A percentile compares a stretch with the other conserved stretches of the same genome.
These are phyloP conservation scores for Phytophthora uliginosa DNA, from an alignment of 352 stramenopile genomes.

Conservation along the genomic window DNA sequence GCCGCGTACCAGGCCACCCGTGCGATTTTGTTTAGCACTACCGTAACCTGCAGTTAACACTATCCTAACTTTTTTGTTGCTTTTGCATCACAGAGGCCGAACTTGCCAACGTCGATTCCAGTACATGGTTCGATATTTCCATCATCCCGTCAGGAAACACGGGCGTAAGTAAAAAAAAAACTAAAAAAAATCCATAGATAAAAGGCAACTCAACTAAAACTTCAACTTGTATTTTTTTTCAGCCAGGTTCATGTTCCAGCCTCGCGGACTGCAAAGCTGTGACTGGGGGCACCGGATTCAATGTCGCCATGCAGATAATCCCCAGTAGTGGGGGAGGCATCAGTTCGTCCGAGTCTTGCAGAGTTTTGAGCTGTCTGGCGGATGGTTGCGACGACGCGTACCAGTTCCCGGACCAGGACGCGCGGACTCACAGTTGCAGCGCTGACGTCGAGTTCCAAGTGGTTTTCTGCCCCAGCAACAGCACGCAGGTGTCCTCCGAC, in stretches of 20 bases:
- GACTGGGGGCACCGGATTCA: slow-evolving; percentile 75
- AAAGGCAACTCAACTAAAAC: slow-evolving; percentile 17
- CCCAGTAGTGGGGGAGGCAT: slow-evolving; percentile 38
- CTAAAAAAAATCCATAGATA: not conserved
- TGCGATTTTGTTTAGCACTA: slow-evolving; percentile 17
- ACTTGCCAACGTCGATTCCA: slow-evolving; percentile 66
- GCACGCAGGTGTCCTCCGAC: slow-evolving; percentile 12
- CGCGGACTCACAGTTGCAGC: slow-evolving; percentile 69
- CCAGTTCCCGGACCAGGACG: slow-evolving; percentile 76
- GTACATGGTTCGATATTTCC: slow-evolving; percentile 80
- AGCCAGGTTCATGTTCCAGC: slow-evolving; percentile 70
- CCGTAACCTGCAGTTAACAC: slow-evolving; percentile 2
- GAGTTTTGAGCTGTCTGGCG: slow-evolving; percentile 59
- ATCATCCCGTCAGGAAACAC: slow-evolving; percentile 72
- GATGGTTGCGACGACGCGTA: slow-evolving; percentile 79
- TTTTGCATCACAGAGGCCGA: slow-evolving; percentile 57
- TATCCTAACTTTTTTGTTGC: slow-evolving; percentile 5
- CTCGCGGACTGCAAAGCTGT: slow-evolving; percentile 66
- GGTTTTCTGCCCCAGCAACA: slow-evolving; percentile 56
- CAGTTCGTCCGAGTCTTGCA: slow-evolving; percentile 49
- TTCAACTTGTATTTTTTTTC: not conserved
- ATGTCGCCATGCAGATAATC: slow-evolving; percentile 78
- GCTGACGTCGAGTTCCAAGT: slow-evolving; percentile 65
- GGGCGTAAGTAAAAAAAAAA: slow-evolving; percentile 37
- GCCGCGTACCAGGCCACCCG: slow-evolving; percentile 43